phyloP scores from a whole-genome alignment of 2,329 filamentous ascomycete genomes.

The Podosphaera fusca region DNA sequence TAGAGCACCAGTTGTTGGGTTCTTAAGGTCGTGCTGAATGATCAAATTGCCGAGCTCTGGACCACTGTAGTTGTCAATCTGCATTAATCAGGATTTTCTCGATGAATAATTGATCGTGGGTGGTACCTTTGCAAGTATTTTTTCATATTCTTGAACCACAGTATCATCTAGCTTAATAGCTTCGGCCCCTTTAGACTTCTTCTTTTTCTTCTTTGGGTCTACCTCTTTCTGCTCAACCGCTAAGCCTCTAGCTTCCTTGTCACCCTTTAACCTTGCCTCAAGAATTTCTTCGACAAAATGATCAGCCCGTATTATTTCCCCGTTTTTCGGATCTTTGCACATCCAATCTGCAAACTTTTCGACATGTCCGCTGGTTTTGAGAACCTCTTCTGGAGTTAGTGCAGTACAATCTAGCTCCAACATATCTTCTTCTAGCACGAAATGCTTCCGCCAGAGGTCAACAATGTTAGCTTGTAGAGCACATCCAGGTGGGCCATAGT shows the following conservation, averaged over 20 bases:
- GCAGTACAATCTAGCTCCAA: constrained; percentile 65
- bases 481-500: constrained; percentile 48
- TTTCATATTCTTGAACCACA: constrained; percentile 72
- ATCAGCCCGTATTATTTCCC: constrained; percentile 87
- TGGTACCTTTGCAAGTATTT: constrained; percentile 49
- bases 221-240: constrained; percentile 58
- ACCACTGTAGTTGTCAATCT: constrained; percentile 87
- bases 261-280: constrained; percentile 63
- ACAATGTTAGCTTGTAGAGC: constrained; percentile 47
- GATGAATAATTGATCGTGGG: neutral
- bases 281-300: constrained; percentile 91
- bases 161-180: constrained; percentile 71
- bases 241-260: constrained; percentile 78
- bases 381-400: constrained; percentile 74
- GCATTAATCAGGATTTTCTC: constrained; percentile 4
- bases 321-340: constrained; percentile 96
- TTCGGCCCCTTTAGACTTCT: constrained; percentile 59
- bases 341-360: constrained; percentile 93
- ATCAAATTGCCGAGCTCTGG: constrained; percentile 72
- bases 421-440: constrained; percentile 53
- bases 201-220: constrained; percentile 55
- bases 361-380: constrained; percentile 91
- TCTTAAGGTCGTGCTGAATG: constrained; percentile 74
- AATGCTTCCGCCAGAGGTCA: constrained; percentile 52
- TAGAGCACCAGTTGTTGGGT: constrained; percentile 56